These are phyloP conservation scores for Hyaloperonospora arabidopsidis DNA, from an alignment of 352 stramenopile species.

Conservation along the genomic window DNA sequence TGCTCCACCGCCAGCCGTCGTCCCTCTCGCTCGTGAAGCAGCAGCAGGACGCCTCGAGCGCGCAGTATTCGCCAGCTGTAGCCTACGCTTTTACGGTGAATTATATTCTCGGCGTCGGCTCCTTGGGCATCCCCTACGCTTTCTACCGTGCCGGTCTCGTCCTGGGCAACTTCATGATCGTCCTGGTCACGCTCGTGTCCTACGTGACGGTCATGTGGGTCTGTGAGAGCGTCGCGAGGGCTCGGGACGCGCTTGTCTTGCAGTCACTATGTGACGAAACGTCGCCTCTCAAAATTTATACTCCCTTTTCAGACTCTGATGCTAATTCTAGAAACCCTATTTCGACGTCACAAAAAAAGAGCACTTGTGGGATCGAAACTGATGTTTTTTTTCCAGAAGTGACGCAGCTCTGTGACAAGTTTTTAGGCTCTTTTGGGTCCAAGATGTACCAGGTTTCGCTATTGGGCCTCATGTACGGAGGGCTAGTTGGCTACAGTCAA, in stretches of 20 bases:
- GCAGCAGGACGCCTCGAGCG: slow-evolving; percentile 7
- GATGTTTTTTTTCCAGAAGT: slow-evolving; percentile 65
- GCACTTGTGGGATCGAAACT: slow-evolving; percentile 20
- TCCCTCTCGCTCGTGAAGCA: slow-evolving; percentile 34
- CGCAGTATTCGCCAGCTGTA: slow-evolving; percentile 62
- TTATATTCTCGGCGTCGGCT: slow-evolving; percentile 89
- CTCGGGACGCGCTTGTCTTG: slow-evolving; percentile 37
- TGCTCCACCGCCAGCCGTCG: slow-evolving; percentile 56
- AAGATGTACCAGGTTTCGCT: slow-evolving; percentile 80
- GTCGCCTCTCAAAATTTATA: slow-evolving; percentile 21
- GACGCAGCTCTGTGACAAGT: slow-evolving; percentile 69
- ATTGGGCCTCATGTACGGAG: slow-evolving; percentile 85
- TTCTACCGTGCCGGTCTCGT: slow-evolving; percentile 76
- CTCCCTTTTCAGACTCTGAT: too few species aligned
- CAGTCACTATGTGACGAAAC: slow-evolving; percentile 31
- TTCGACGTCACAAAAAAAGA: too few species aligned
- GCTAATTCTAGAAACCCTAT: too few species aligned
- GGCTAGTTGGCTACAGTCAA: slow-evolving; percentile 84
- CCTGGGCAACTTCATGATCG: slow-evolving; percentile 66
- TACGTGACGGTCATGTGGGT: slow-evolving; percentile 90
- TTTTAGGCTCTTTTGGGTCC: slow-evolving; percentile 53
- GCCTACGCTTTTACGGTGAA: slow-evolving; percentile 89
- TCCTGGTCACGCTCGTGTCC: slow-evolving; percentile 69
- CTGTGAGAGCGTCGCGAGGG: slow-evolving; percentile 60
- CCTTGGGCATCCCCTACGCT: slow-evolving; percentile 81